Evolutionary conservation across 768 basidiomycete species (phyloP).

Genomic region (Trametes villosa): DNA sequence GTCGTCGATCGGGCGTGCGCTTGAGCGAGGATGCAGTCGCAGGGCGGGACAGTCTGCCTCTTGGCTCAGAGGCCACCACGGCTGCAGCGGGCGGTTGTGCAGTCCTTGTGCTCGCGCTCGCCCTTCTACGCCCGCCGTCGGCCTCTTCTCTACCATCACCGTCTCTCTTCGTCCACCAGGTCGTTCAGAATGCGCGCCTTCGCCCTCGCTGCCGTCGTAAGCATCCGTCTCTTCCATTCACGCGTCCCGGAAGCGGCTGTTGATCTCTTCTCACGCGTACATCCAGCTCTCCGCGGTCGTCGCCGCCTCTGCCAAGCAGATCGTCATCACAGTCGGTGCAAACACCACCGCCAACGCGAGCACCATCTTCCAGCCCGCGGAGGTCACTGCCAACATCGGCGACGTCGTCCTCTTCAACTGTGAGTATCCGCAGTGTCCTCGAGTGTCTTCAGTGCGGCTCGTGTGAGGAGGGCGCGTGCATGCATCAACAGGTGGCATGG

Average conservation of each 20-base stretch:
- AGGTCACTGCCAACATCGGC: conserved; percentile 47
- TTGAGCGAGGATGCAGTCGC: too few species aligned
- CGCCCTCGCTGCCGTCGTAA: conserved; percentile 27
- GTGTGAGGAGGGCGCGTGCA: too few species aligned
- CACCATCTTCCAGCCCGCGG: conserved; percentile 50
- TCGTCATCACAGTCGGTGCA: conserved; percentile 50
- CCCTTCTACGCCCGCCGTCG: conserved; percentile 1
- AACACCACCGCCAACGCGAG: conserved; percentile 48
- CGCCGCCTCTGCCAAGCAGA: conserved; percentile 40
- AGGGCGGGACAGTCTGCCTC: too few species aligned
- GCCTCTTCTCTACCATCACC: conserved; percentile 23
- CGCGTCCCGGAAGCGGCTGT: neutral
- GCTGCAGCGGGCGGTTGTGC: too few species aligned
- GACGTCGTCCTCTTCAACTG: conserved; percentile 64
- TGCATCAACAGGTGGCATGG: too few species aligned
- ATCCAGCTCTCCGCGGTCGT: conserved; percentile 21
- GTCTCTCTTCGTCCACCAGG: conserved; percentile 19
- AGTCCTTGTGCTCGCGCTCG: neutral
- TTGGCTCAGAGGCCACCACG: too few species aligned
- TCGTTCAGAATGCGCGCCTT: conserved; percentile 29
- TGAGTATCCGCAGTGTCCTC: too few species aligned
- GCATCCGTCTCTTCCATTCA: conserved; percentile 7
- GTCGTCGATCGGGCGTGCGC: too few species aligned
- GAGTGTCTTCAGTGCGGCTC: too few species aligned
- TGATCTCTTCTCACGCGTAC: too few species aligned